phyloP scores from a whole-genome alignment of 2,329 filamentous ascomycete species.

The Tolypocladium ovalisporum region DNA sequence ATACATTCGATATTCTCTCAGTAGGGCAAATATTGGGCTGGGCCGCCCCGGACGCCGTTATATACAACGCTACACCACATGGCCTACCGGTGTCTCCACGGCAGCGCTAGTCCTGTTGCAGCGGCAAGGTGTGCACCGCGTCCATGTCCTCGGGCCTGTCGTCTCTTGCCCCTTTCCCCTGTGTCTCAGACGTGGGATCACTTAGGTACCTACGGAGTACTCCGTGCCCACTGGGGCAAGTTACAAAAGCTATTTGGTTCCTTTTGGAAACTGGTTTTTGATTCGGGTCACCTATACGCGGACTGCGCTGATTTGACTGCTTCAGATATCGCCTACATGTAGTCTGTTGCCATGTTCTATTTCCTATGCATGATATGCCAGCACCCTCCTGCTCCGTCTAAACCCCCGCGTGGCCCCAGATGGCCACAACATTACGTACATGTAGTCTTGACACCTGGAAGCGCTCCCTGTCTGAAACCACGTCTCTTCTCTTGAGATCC shows the following conservation, averaged over 20 bases:
- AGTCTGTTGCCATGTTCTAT: background rate
- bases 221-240: background rate
- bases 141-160: conserved; percentile 5
- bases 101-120: background rate
- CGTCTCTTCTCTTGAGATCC: background rate
- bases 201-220: background rate
- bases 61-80: conserved; percentile 1
- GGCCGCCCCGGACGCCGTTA: background rate
- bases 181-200: background rate
- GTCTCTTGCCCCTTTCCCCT: background rate
- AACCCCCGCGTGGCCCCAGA: background rate
- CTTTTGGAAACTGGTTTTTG: background rate
- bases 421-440: background rate
- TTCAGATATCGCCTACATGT: background rate
- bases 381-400: background rate
- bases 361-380: background rate
- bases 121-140: background rate
- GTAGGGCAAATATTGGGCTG: background rate
- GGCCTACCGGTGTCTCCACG: background rate
- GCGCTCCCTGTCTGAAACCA: background rate
- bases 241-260: background rate
- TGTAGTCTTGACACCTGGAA: background rate
- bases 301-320: background rate
- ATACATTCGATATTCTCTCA: background rate
- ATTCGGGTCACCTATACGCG: background rate